phyloP scores from a whole-genome alignment of 495 filamentous ascomycete genomes.

The Jackrogersella multiformis region DNA sequence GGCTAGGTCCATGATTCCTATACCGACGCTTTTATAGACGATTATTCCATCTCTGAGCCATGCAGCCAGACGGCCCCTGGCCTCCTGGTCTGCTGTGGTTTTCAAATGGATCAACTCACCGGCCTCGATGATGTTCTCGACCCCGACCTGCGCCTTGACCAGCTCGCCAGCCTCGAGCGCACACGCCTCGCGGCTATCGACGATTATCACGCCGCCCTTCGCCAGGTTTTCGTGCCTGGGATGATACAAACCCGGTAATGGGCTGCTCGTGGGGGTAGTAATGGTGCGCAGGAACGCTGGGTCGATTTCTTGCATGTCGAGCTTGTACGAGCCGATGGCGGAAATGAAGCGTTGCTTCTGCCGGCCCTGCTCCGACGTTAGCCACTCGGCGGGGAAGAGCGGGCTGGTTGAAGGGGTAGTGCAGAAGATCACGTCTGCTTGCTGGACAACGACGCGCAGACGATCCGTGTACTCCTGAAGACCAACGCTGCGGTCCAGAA shows the following conservation, averaged over 20 bases:
- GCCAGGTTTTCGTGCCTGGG: not conserved
- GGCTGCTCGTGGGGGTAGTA: not conserved
- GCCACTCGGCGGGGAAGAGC: not conserved
- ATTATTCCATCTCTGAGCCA: not conserved
- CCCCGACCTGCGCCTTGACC: not conserved
- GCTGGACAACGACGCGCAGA: too few species aligned
- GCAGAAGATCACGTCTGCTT: not conserved
- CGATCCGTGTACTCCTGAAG: too few species aligned
- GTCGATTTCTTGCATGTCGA: slow-evolving; percentile 1
- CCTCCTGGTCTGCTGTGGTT: not conserved
- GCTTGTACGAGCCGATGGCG: not conserved
- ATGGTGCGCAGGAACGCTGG: not conserved
- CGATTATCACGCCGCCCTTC: not conserved
- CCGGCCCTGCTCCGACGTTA: not conserved
- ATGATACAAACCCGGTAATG: too few species aligned
- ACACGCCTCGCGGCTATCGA: not conserved
- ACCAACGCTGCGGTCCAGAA: not conserved
- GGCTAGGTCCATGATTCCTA: not conserved
- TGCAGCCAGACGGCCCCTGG: not conserved
- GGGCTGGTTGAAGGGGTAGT: not conserved
- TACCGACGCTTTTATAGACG: not conserved
- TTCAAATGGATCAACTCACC: not conserved
- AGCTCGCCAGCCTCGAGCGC: not conserved
- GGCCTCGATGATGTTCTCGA: not conserved
- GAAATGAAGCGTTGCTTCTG: not conserved